phyloP scores from a whole-genome alignment of 345 rosid species.

The Populus nigra region DNA sequence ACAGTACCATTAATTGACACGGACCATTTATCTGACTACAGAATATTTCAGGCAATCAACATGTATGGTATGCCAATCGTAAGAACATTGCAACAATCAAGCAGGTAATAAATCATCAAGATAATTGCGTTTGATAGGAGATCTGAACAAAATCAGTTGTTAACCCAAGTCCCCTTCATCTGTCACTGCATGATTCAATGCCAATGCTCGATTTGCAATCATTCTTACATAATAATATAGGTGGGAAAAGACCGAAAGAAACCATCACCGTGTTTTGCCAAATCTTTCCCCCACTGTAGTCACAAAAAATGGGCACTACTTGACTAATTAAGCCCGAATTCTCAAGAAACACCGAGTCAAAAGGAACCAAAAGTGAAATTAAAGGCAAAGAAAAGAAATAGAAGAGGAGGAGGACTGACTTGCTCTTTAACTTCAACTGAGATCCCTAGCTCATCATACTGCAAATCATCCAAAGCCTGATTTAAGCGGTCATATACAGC shows the following conservation, averaged over 20 bases:
- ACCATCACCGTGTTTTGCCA: neutral
- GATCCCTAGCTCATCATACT: constrained; percentile 46
- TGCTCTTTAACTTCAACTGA: constrained; percentile 62
- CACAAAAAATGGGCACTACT: neutral
- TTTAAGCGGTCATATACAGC: constrained; percentile 43
- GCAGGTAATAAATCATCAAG: neutral
- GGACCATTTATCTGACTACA: neutral
- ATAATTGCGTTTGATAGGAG: neutral
- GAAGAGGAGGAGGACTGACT: constrained; percentile 21
- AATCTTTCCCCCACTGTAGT: neutral
- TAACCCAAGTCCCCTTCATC: neutral
- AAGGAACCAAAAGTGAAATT: neutral
- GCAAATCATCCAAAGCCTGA: constrained; percentile 48
- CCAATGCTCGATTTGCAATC: neutral
- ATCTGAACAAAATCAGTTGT: neutral
- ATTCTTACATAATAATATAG: neutral
- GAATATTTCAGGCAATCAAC: neutral
- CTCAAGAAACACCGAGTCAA: neutral
- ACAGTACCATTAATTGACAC: neutral
- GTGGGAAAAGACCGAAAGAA: neutral
- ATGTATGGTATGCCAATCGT: neutral
- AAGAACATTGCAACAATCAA: neutral
- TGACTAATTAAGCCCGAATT: neutral
- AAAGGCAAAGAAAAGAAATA: neutral
- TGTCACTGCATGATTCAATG: neutral